These are phyloP conservation scores for Lentinula lateritia DNA, from an alignment of 768 basidiomycete genomes.

Conservation along the genomic window DNA sequence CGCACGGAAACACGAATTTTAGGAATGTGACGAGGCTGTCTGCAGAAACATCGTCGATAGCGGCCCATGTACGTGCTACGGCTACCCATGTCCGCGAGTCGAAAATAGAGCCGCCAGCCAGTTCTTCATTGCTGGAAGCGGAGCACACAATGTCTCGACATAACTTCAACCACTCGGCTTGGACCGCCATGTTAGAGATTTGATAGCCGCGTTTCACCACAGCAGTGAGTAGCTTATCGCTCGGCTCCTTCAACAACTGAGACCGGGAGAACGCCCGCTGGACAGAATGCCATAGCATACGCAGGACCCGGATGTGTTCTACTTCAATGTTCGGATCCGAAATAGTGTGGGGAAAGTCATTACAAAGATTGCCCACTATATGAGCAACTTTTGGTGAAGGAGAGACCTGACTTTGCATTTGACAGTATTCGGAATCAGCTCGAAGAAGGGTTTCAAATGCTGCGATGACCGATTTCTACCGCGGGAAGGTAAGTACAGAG, in stretches of 20 bases:
- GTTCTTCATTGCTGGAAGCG: constrained; percentile 8
- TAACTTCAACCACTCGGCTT: constrained; percentile 39
- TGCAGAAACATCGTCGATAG: not conserved
- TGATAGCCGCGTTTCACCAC: constrained; percentile 39
- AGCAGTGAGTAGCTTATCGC: constrained; percentile 40
- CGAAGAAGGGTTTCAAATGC: constrained; percentile 58
- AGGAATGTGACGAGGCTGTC: not conserved
- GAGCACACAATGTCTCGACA: constrained; percentile 41
- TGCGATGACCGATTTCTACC: constrained; percentile 32
- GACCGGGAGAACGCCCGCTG: constrained; percentile 38
- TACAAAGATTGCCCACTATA: not conserved
- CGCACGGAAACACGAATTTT: not conserved
- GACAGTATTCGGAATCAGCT: constrained; percentile 37
- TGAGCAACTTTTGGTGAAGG: constrained; percentile 18
- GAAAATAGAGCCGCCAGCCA: constrained; percentile 24
- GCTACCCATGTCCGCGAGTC: constrained; percentile 15
- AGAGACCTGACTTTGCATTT: constrained; percentile 29
- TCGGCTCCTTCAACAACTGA: constrained; percentile 32
- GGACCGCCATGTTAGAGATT: constrained; percentile 32
- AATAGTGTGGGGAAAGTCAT: constrained; percentile 23
- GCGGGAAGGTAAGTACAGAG: constrained; percentile 3
- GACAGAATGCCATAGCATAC: constrained; percentile 46
- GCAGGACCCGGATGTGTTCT: constrained; percentile 31
- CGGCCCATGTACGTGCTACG: not conserved
- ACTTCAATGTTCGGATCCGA: constrained; percentile 24